Evolutionary conservation across 1,284 basidiomycete species (phyloP).

Genomic region (Ustilago crameri): DNA sequence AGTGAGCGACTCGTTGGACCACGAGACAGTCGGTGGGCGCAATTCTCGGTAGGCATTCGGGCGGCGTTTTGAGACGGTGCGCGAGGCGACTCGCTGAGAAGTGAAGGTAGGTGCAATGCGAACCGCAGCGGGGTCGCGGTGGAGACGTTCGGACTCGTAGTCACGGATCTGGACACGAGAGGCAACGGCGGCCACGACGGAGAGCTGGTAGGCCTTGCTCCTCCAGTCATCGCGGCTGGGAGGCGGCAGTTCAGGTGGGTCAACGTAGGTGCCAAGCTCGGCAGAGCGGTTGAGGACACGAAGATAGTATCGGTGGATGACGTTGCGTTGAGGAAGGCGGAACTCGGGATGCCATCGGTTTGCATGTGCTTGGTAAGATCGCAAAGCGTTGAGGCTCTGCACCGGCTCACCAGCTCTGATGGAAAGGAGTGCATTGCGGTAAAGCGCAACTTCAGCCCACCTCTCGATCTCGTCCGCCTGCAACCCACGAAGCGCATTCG

Average conservation of each 20-base stretch:
- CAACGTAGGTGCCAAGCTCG: slow-evolving; percentile 41
- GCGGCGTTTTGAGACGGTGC: slow-evolving; percentile 60
- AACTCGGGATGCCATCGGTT: slow-evolving; percentile 62
- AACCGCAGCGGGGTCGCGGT: slow-evolving; percentile 44
- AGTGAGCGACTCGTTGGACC: slow-evolving; percentile 61
- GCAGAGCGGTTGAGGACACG: slow-evolving; percentile 55
- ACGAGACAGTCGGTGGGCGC: slow-evolving; percentile 47
- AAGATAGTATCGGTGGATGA: slow-evolving; percentile 61
- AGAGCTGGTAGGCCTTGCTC: slow-evolving; percentile 57
- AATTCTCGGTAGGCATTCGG: slow-evolving; percentile 43
- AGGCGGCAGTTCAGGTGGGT: slow-evolving; percentile 42
- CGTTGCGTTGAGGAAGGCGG: slow-evolving; percentile 63
- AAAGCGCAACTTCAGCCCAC: slow-evolving; percentile 65
- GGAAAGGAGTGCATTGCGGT: slow-evolving; percentile 62
- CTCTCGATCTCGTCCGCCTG: slow-evolving; percentile 65
- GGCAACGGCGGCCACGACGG: slow-evolving; percentile 52
- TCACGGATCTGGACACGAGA: slow-evolving; percentile 57
- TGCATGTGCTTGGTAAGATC: slow-evolving; percentile 65
- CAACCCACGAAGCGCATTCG: slow-evolving; percentile 58
- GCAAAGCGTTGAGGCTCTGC: slow-evolving; percentile 55
- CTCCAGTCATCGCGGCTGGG: slow-evolving; percentile 56
- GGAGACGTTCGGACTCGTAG: slow-evolving; percentile 53
- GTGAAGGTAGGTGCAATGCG: slow-evolving; percentile 29
- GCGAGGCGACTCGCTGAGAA: slow-evolving; percentile 41
- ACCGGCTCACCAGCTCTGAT: slow-evolving; percentile 49